Evolutionary conservation across 1,284 basidiomycete species (phyloP), one percentile per base, ranked within the genome.

Genomic region (Pseudozyma sp.): DNA sequence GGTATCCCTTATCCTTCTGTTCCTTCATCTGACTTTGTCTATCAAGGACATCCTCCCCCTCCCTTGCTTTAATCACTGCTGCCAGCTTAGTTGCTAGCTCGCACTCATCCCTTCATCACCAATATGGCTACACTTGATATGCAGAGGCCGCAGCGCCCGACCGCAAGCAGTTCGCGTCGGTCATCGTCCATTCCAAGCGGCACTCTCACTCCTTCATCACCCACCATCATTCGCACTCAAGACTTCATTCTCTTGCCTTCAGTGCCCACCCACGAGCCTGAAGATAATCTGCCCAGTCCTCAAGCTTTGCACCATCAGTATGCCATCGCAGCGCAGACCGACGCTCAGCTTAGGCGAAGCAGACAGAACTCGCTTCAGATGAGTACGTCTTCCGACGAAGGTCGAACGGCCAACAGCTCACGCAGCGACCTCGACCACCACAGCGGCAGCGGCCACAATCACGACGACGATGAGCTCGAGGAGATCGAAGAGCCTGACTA

Each of bases 191-290:
- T 42, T 39, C 35, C 57, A 3, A 51, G 16, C 13, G 21, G 39
- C 8, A 48, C 62, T 13, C 52, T 52, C 38, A 52, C 55, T 7
- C 73, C 69, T 18, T 50, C 55, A 3, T 69, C 73, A 3, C 69
- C 69, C 45, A 65, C 61, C 61, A 71, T 76, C 65, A 71, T 76
- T 40, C 68, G 73, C 57, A 71, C 68, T 18, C 39, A 55, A 1
- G 69, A 76, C 40, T 66, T 69, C 14, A 74, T 77, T 42, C 49
- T 74, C 16, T 49, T 77, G 13, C 75, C 75, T 31, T 74, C 75
- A 19, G 63, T 75, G 10, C 75, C 75, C 10, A 77, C 75, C 6
- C 75, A 77, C 62, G 75, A 77, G 39, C 75, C 75, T 3, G 70
- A 75, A 40, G 75, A 74, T 58, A 70, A 75, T 19, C 54, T 75